A percentile compares a stretch with the other conserved stretches of the same genome.
These are phyloP conservation scores for Narthecium ossifragum DNA, from an alignment of 106 monocot genomes.

Conservation along the genomic window DNA sequence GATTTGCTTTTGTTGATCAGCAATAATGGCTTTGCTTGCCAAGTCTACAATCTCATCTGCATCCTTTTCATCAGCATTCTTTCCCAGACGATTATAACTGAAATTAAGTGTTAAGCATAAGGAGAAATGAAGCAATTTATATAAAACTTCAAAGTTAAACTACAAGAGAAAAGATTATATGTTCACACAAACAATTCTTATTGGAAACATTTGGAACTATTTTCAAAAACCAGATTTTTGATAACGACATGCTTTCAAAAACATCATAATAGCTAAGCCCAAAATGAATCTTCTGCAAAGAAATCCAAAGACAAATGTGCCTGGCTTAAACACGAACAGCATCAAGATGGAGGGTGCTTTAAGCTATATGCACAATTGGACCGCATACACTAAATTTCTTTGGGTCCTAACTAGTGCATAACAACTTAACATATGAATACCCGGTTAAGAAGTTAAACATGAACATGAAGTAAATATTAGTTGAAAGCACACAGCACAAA, in stretches of 20 bases:
- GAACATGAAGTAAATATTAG: no score
- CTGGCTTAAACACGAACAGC: no score
- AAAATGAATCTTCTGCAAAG: neutral
- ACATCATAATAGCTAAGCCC: neutral
- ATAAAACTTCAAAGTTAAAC: neutral
- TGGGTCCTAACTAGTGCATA: no score
- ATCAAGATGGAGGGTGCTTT: no score
- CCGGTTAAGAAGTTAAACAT: no score
- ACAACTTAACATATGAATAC: no score
- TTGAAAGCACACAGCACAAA: no score
- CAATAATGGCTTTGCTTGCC: conserved; percentile 76
- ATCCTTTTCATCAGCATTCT: conserved; percentile 81
- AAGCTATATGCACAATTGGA: no score
- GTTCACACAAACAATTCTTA: neutral
- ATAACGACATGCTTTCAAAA: neutral
- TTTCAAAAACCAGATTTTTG: neutral
- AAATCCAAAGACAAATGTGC: no score
- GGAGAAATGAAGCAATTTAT: neutral
- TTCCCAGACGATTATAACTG: conserved; percentile 86
- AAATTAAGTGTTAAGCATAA: conserved; percentile 1
- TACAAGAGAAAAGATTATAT: neutral
- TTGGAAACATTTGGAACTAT: neutral
- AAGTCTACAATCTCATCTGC: conserved; percentile 84
- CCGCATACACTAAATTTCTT: no score
- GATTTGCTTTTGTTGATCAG: conserved; percentile 83